phyloP scores from a whole-genome alignment of 495 filamentous ascomycete species.

The Cladorrhinum samala region DNA sequence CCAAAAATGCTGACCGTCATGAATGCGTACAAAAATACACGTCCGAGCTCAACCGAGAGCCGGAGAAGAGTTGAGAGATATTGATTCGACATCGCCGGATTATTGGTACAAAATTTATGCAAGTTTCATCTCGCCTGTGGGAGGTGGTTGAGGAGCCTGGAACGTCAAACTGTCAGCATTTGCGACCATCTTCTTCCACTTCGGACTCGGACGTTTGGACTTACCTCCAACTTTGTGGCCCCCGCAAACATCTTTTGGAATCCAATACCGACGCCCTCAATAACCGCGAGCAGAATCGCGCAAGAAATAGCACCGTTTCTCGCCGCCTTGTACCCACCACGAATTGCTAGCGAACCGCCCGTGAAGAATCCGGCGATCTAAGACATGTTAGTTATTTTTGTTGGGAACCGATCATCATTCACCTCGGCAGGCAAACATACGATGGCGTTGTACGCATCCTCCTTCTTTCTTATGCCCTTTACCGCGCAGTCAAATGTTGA shows the following conservation, averaged over 20 bases:
- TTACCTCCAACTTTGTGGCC: constrained; percentile 76
- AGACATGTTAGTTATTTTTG: background rate
- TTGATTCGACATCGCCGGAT: constrained; percentile 1
- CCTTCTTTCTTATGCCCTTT: constrained; percentile 91
- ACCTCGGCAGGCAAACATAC: background rate
- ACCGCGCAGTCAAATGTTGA: constrained; percentile 95
- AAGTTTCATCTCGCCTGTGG: constrained; percentile 29
- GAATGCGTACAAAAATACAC: constrained; percentile 32
- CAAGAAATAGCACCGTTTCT: constrained; percentile 94
- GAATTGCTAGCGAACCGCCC: constrained; percentile 80
- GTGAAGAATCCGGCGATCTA: constrained; percentile 90
- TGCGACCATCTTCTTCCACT: background rate
- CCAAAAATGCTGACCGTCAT: constrained; percentile 30
- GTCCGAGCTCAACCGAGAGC: constrained; percentile 17
- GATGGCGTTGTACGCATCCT: constrained; percentile 95
- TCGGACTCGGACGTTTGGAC: background rate
- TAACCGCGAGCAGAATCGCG: constrained; percentile 86
- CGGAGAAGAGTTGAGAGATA: constrained; percentile 36
- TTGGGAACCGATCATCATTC: too few relatives aligned
- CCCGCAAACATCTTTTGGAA: constrained; percentile 96
- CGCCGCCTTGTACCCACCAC: constrained; percentile 82
- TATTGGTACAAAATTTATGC: constrained; percentile 23
- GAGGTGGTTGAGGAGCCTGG: constrained; percentile 36
- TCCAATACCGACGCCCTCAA: constrained; percentile 95
- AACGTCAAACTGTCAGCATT: constrained; percentile 2